Evolutionary conservation across 2,329 filamentous ascomycete genomes (phyloP).

Genomic region (Calycina herbarum): DNA sequence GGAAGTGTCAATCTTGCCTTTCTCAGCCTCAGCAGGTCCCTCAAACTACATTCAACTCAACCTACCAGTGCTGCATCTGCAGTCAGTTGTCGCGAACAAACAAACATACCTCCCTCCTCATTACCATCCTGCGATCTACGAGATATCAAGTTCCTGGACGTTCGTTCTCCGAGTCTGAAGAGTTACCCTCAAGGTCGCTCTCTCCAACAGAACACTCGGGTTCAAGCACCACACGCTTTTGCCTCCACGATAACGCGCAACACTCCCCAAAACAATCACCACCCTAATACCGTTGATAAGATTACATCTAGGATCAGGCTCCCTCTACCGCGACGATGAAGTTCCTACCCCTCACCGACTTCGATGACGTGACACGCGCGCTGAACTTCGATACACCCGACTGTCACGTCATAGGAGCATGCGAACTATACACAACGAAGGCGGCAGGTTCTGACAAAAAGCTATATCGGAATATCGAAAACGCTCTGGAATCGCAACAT

Average conservation of each 20-base stretch:
- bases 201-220: constrained; percentile 37
- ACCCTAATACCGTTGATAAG: constrained; percentile 29
- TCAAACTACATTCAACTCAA: constrained; percentile 23
- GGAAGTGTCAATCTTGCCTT: constrained; percentile 45
- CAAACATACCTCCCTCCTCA: neutral
- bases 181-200: constrained; percentile 33
- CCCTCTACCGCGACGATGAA: constrained; percentile 44
- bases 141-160: constrained; percentile 37
- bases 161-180: constrained; percentile 39
- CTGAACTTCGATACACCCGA: constrained; percentile 96
- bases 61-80: constrained; percentile 25
- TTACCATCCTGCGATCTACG: constrained; percentile 19
- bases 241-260: constrained; percentile 31
- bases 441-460: constrained; percentile 95
- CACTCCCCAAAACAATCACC: constrained; percentile 18
- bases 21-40: constrained; percentile 42
- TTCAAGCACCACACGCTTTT: constrained; percentile 36
- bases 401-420: constrained; percentile 87
- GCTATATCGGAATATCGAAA: constrained; percentile 92
- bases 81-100: constrained; percentile 17
- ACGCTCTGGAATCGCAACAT: constrained; percentile 87
- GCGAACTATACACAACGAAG: constrained; percentile 97
- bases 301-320: constrained; percentile 31
- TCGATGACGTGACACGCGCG: constrained; percentile 87
- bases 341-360: constrained; percentile 89